A percentile compares a stretch with the other conserved stretches of the same genome.
Conservation (phyloP, 306 rosid species). For the Sphenostylis stenocarpa region DNA sequence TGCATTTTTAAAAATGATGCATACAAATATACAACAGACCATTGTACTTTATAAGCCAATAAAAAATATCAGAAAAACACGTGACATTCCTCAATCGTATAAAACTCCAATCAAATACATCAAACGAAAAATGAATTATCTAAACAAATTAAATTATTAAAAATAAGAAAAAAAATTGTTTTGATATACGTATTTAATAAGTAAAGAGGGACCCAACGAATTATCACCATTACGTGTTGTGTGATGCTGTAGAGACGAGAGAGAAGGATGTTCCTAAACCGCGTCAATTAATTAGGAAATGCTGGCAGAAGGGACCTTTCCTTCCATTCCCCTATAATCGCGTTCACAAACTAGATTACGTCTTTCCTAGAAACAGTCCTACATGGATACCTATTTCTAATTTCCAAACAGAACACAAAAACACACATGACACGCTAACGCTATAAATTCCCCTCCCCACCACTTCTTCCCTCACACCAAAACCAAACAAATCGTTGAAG, state of each 20-base stretch:
- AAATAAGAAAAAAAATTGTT: background rate
- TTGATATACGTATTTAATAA: background rate
- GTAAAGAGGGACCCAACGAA: background rate
- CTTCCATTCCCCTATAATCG: conserved; percentile 8
- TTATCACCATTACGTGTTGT: background rate
- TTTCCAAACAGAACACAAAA: background rate
- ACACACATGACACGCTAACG: background rate
- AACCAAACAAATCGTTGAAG: background rate
- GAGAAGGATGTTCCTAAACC: background rate
- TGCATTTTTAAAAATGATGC: too few relatives aligned
- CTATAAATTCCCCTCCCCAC: conserved; percentile 20
- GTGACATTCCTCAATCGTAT: background rate
- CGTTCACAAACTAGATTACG: background rate
- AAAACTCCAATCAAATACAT: rapidly evolving
- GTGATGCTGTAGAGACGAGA: background rate
- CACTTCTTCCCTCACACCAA: background rate
- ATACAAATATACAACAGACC: background rate
- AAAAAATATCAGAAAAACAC: background rate
- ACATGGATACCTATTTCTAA: background rate
- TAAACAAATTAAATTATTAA: background rate
- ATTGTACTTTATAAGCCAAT: background rate
- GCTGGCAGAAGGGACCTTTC: background rate
- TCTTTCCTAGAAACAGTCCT: background rate
- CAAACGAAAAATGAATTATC: background rate
- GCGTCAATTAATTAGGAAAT: conserved; percentile 1